These are phyloP conservation scores for Arthrobotrys pseudoclavata DNA, from an alignment of 2,329 filamentous ascomycete species.

Conservation along the genomic window DNA sequence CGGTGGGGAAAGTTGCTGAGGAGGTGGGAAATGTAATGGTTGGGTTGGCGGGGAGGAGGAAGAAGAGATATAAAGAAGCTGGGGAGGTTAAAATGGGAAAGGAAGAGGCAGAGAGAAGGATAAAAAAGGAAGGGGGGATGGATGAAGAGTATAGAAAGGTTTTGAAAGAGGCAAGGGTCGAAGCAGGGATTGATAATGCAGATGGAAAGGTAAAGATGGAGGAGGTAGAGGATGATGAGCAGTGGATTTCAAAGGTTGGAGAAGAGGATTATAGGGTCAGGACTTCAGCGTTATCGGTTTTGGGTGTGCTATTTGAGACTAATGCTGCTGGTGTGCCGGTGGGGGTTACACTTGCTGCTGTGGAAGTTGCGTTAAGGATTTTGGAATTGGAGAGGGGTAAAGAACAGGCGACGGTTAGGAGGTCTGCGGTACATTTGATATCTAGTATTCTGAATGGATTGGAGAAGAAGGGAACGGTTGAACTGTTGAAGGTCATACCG, in stretches of 20 bases:
- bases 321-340: slow-evolving; percentile 73
- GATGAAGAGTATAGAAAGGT: slow-evolving; percentile 53
- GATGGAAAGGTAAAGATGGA: slow-evolving; percentile 73
- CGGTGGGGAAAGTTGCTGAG: slow-evolving; percentile 71
- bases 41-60: slow-evolving; percentile 75
- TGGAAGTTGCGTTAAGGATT: slow-evolving; percentile 76
- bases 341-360: slow-evolving; percentile 70
- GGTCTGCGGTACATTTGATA: slow-evolving; percentile 76
- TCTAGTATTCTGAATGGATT: slow-evolving; percentile 75
- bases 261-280: slow-evolving; percentile 79
- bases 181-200: slow-evolving; percentile 63
- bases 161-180: slow-evolving; percentile 49
- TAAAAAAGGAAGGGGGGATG: slow-evolving; percentile 40
- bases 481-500: slow-evolving; percentile 61
- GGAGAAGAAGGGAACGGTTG: slow-evolving; percentile 69
- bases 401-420: slow-evolving; percentile 75
- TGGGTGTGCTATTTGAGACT: slow-evolving; percentile 74
- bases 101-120: slow-evolving; percentile 69
- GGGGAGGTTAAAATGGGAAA: slow-evolving; percentile 71
- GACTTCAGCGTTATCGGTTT: slow-evolving; percentile 77
- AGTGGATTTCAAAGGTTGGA: slow-evolving; percentile 59
- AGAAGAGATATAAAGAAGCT: slow-evolving; percentile 66
- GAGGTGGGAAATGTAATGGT: slow-evolving; percentile 74
- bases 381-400: slow-evolving; percentile 74
- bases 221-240: slow-evolving; percentile 65